These are phyloP conservation scores for Westerdykella aurantiaca DNA, from an alignment of 2,329 filamentous ascomycete species.

Conservation along the genomic window DNA sequence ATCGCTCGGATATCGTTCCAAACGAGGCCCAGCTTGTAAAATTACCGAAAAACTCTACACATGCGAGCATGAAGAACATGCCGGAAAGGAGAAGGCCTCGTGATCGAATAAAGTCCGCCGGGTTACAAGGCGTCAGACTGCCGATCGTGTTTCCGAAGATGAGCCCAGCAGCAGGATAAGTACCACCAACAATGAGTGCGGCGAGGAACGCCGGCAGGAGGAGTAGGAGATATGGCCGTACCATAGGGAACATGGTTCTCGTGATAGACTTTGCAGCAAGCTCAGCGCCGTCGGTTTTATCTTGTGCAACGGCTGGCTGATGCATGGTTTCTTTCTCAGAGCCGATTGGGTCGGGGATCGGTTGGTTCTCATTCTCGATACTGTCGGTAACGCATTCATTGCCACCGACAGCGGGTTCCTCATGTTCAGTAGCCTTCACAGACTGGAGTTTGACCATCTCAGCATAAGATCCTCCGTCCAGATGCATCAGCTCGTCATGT, in stretches of 20 bases:
- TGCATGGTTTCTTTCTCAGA: slow-evolving; percentile 6
- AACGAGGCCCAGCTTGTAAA: slow-evolving; percentile 54
- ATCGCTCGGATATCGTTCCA: slow-evolving; percentile 56
- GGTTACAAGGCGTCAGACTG: slow-evolving; percentile 51
- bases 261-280: slow-evolving; percentile 23
- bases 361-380: slow-evolving; percentile 15
- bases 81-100: slow-evolving; percentile 51
- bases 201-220: slow-evolving; percentile 48
- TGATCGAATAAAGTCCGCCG: slow-evolving; percentile 44
- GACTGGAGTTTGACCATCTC: slow-evolving; percentile 47
- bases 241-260: slow-evolving; percentile 32
- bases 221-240: slow-evolving; percentile 42
- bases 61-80: slow-evolving; percentile 56
- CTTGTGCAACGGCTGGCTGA: slow-evolving; percentile 1
- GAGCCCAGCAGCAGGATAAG: slow-evolving; percentile 53
- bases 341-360: slow-evolving; percentile 2
- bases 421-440: slow-evolving; percentile 38
- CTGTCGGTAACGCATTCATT: slow-evolving; percentile 17
- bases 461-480: slow-evolving; percentile 41
- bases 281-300: slow-evolving; percentile 8
- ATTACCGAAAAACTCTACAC: slow-evolving; percentile 58
- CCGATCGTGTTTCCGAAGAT: slow-evolving; percentile 58
- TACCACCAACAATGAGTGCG: slow-evolving; percentile 50
- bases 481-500: slow-evolving; percentile 28
- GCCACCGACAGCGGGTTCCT: slow-evolving; percentile 14